Evolutionary conservation across 306 rosid genomes (phyloP), one percentile per base, ranked within the genome.

Genomic region (Biancaea sappan): DNA sequence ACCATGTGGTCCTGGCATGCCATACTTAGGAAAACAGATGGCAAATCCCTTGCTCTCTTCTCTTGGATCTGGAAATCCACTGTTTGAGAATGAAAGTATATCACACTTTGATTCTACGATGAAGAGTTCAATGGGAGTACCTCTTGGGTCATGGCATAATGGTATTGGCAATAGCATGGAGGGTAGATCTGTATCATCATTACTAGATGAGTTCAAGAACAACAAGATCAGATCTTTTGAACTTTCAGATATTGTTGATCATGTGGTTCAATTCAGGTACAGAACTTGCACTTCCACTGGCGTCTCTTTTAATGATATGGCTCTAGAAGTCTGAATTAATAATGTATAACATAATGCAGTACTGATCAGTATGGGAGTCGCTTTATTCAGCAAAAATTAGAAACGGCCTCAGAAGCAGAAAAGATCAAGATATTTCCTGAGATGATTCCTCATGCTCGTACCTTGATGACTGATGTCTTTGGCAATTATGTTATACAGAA

Each of bases 291-390:
- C 44, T 73, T 70, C 47, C 19, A 15, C 14, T 57, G 22, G 68
- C 78, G 66, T 59, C 76, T 75, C 59, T 72, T 46, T 15, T 76
- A 46, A 16, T 84, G 35, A 34, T 76, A 10, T 69, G 69, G 66
- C 29, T 72, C 71, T 73, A 41, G 61, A 65, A 65, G 28, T 74
- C 69, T 84, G 61, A 86, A 25, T 66, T 67, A 29, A 64, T 22
- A 66, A 15, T 80, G 51, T 61, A 43, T 81, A 72, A 51, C 65
- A 22, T 72, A 79, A 72, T 92, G 90, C 88, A 94, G 99, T 74
- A 94, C 89, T 73, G 97, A 94, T 87, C 99, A 94, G 83, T 88
- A 92, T 79, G 99, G 99, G 63, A 94, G 99, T 82, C 99, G 99
- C 71, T 94, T 94, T 80, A 94, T 94, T 83, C 99, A 94, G 87